A percentile compares a stretch with the other conserved stretches of the same genome.
Conservation (phyloP, 352 stramenopile genomes). For the Halophytophthora batemanensis region DNA sequence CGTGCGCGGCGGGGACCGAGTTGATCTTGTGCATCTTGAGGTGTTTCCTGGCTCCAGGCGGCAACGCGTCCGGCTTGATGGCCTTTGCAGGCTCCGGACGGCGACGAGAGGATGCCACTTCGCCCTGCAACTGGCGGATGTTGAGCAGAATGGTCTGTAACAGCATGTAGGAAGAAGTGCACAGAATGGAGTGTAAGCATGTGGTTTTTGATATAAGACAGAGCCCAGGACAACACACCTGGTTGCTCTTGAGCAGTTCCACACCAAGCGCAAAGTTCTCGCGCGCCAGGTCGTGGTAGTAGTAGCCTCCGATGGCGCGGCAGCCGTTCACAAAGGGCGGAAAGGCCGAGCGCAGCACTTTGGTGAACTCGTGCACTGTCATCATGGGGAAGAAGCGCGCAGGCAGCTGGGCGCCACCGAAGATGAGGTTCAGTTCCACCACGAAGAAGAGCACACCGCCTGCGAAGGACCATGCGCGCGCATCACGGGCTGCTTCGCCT, state of each 20-base stretch:
- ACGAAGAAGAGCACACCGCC: slow-evolving; percentile 93
- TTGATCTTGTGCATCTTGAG: slow-evolving; percentile 68
- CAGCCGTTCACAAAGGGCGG: slow-evolving; percentile 96
- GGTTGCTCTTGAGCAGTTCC: slow-evolving; percentile 80
- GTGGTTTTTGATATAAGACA: not conserved
- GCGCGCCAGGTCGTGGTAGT: slow-evolving; percentile 66
- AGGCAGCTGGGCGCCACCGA: slow-evolving; percentile 53
- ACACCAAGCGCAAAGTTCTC: slow-evolving; percentile 75
- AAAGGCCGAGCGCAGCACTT: slow-evolving; percentile 92
- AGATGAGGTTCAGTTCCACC: slow-evolving; percentile 91
- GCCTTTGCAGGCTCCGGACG: slow-evolving; percentile 36
- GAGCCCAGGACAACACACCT: slow-evolving; percentile 25
- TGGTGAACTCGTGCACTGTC: slow-evolving; percentile 91
- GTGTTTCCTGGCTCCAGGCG: slow-evolving; percentile 51
- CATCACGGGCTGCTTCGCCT: slow-evolving; percentile 83
- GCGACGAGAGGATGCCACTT: slow-evolving; percentile 63
- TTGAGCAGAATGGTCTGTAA: slow-evolving; percentile 66
- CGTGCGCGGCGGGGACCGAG: slow-evolving; percentile 3
- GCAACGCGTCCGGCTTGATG: slow-evolving; percentile 50
- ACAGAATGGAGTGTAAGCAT: not conserved
- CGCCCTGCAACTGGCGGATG: slow-evolving; percentile 76
- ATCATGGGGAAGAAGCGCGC: slow-evolving; percentile 68
- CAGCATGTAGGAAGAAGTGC: not conserved
- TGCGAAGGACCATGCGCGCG: slow-evolving; percentile 93
- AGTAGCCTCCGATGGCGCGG: slow-evolving; percentile 92